phyloP scores from a whole-genome alignment of 2,329 filamentous ascomycete genomes.

The Magnaporthales sp. region DNA sequence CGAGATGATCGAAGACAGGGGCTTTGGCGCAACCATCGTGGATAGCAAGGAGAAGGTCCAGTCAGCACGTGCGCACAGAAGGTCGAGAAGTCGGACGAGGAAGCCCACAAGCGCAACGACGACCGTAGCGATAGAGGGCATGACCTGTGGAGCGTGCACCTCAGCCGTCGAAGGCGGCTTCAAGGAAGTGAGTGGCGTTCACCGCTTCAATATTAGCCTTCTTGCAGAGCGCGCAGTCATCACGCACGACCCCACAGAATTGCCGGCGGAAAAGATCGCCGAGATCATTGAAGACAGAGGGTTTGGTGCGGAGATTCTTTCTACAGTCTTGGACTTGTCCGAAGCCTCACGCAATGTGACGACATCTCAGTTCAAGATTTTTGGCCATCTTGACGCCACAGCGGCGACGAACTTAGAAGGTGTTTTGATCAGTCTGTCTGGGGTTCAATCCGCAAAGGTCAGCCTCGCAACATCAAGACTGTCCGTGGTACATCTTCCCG shows the following conservation, averaged over 20 bases:
- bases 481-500: constrained; percentile 63
- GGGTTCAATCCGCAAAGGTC: constrained; percentile 66
- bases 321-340: constrained; percentile 54
- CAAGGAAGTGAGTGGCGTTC: constrained; percentile 63
- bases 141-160: constrained; percentile 97
- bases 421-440: constrained; percentile 53
- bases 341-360: constrained; percentile 47
- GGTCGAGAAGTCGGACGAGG: constrained; percentile 36
- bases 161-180: constrained; percentile 84
- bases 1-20: constrained; percentile 59
- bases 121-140: constrained; percentile 84
- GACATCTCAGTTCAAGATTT: constrained; percentile 73
- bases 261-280: constrained; percentile 65
- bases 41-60: constrained; percentile 50
- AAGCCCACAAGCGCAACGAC: constrained; percentile 53
- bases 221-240: constrained; percentile 87
- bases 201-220: constrained; percentile 91
- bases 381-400: constrained; percentile 64
- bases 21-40: constrained; percentile 72
- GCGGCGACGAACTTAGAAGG: constrained; percentile 67
- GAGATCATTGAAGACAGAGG: constrained; percentile 84
- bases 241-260: constrained; percentile 65
- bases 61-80: neutral
- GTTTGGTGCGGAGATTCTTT: constrained; percentile 78
- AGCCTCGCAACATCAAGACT: constrained; percentile 67